Evolutionary conservation across 495 filamentous ascomycete species (phyloP), one percentile per base, ranked within the genome.

Genomic region (Echria macrotheca): DNA sequence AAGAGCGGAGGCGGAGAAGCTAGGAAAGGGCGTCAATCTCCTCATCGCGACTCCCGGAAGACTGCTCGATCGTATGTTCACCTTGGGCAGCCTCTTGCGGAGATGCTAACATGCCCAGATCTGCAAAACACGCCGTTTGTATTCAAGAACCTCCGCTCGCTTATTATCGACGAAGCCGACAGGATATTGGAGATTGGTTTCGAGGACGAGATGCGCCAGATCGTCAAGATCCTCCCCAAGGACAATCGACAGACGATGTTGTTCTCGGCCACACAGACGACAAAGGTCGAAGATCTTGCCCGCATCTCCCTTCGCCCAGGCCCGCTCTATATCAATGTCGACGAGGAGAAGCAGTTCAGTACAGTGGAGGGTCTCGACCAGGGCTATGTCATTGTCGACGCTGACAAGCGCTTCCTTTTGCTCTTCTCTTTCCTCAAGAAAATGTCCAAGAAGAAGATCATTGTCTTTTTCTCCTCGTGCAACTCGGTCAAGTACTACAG

Each of bases 161-260:
- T 98, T 6, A 79, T 97, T 31, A 93, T 95, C 52, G 89, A 95
- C 59, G 90, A 95, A 63, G 91, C 91, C 17, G 91, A 96, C 59
- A 81, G 90, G 38, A 97, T 96, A 50, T 72, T 98, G 24, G 93
- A 98, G 71, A 86, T 96, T 49, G 93, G 93, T 52, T 98, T 98
- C 73, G 93, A 98, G 61, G 94, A 97, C 58, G 93, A 98, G 67
- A 95, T 96, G 89, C 79, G 88, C 42, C 89, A 95, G 65, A 95
- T 98, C 58, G 80, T 97, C 64, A 96, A 95, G 73, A 94, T 98
- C 44, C 74, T 98, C 12, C 93, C 93, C 21, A 82, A 81, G 50
- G 84, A 91, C 28, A 85, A 91, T 48, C 76, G 94, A 31, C 93
- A 98, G 62, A 97, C 93, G 0, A 90, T 94, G 83, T 81, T 98